Base-by-base conservation (phyloP, 768 basidiomycete species). In the Rhodotorula toruloides region DNA sequence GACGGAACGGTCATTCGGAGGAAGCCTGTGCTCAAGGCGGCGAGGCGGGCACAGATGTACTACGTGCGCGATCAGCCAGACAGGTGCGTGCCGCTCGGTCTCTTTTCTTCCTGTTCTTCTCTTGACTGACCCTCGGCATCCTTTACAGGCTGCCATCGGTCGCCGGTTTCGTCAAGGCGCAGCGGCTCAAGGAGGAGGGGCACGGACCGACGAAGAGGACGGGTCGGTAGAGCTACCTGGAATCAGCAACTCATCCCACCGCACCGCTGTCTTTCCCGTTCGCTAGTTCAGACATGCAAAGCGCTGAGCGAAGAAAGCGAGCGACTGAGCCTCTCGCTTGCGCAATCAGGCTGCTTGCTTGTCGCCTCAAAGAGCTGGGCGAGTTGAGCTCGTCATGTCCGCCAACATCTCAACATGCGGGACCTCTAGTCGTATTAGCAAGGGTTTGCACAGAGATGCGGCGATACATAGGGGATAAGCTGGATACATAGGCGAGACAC, bases 1-100 rank as follows among this genome's bases (percentile, higher is more conserved):
- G 53, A 36, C n/a, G 60, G 62, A 53, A 14, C 49, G 5, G 39
- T 34, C 48, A 36, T 37, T 36, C 52, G 71, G 40, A 58, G 60
- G 48, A 68, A 68, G 57, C 63, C 71, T 2, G 61, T 60, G 1
- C 54, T 72, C 12, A 34, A 29, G 10, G 67, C 71, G 2, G 61
- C 56, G 3, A 50, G 47, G 34, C 39, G 71, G 43, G 71, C 67
- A 43, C 68, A 72, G 71, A 58, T 72, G 60, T 72, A 68, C 67
- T 72, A 62, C 57, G 67, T 72, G 34, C 39, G 71, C 36, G 63
- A 68, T 27, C 71, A 72, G 49, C 71, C 67, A 17, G 48, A 61
- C 54, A 44, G 69, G 69, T 65, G 14, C 43, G 68, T 55, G 16
- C 6, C 53, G 22, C 32, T 27, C 29, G 19, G 3, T 25, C 48